Percentiles rank a stretch among this genome's conserved stretches.
Evolutionary conservation across 305 asterid genomes (phyloP).

Genomic region (Petunia hybrid): DNA sequence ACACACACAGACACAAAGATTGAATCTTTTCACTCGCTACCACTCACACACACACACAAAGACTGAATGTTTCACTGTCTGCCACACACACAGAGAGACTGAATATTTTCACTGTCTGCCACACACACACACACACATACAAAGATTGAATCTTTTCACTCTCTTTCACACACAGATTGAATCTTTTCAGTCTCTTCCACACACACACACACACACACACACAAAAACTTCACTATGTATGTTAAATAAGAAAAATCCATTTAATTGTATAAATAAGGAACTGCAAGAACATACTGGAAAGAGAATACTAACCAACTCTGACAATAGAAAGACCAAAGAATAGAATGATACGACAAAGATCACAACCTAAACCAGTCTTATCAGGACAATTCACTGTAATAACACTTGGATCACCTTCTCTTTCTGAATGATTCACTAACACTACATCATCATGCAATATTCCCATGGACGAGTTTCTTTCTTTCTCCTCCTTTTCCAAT

Average conservation of each 20-base stretch:
- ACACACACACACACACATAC: background rate
- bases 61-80: background rate
- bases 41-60: background rate
- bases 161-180: background rate
- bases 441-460: constrained; percentile 78
- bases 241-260: background rate
- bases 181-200: background rate
- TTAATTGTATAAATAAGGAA: background rate
- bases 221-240: background rate
- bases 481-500: constrained; percentile 26
- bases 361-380: constrained; percentile 89
- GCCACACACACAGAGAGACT: too few relatives aligned
- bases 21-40: background rate
- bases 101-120: background rate
- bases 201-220: background rate
- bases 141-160: background rate
- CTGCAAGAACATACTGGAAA: background rate
- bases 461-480: constrained; percentile 43
- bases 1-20: background rate
- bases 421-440: constrained; percentile 64
- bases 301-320: constrained; percentile 61
- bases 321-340: constrained; percentile 73
- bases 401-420: constrained; percentile 74
- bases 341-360: constrained; percentile 86
- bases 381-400: constrained; percentile 93